Percentiles rank a stretch among this genome's conserved stretches.
phyloP scores from a whole-genome alignment of 768 basidiomycete genomes.

The Panaeolus cyanescens region DNA sequence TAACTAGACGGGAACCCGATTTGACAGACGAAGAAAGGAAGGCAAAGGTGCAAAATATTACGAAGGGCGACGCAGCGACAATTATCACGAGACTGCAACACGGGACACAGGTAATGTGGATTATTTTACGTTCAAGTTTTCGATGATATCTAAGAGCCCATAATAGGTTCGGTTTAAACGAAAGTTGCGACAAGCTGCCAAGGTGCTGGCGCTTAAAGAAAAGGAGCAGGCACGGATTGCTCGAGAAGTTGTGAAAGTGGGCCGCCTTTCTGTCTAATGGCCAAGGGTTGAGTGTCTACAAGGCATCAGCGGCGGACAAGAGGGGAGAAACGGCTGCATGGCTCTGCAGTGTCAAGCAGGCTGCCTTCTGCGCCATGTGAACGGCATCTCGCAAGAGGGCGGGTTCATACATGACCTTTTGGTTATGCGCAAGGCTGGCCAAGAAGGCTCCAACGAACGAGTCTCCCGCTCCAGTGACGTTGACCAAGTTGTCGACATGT shows the following conservation, averaged over 20 bases:
- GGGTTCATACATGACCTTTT: constrained; percentile 47
- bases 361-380: constrained; percentile 63
- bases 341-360: constrained; percentile 59
- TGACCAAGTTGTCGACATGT: constrained; percentile 46
- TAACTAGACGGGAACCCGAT: constrained; percentile 30
- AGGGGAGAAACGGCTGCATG: constrained; percentile 65
- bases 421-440: constrained; percentile 56
- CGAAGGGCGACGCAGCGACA: constrained; percentile 79
- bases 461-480: constrained; percentile 93
- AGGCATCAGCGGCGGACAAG: constrained; percentile 39
- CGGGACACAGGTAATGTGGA: constrained; percentile 66
- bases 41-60: constrained; percentile 45
- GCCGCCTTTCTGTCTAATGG: constrained; percentile 38
- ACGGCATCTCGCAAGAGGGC: constrained; percentile 45
- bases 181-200: constrained; percentile 40
- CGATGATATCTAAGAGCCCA: background rate
- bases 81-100: constrained; percentile 79
- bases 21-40: constrained; percentile 19
- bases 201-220: constrained; percentile 14
- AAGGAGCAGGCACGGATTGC: constrained; percentile 56
- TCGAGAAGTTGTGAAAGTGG: constrained; percentile 62
- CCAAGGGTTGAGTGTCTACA: background rate
- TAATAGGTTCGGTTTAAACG: constrained; percentile 58
- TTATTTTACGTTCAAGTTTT: no score
- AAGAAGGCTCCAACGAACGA: constrained; percentile 84